phyloP scores from a whole-genome alignment of 495 filamentous ascomycete genomes.

The Peziza echinospora region DNA sequence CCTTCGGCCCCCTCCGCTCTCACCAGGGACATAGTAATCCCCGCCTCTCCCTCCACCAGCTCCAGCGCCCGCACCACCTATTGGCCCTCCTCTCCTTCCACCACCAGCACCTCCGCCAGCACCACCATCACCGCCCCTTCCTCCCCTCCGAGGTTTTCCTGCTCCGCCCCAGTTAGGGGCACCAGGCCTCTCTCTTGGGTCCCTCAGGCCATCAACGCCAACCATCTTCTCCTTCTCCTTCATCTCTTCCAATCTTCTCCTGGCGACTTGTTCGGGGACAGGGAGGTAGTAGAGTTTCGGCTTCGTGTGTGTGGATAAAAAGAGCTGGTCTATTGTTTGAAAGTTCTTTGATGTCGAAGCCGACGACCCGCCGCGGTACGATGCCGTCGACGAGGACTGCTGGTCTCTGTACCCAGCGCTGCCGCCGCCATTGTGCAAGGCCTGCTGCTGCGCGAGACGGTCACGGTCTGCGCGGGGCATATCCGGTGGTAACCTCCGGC shows the following conservation, averaged over 20 bases:
- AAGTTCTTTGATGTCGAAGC: neutral
- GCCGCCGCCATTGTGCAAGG: constrained; percentile 9
- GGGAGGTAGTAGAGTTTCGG: constrained; percentile 49
- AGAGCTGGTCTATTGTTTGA: constrained; percentile 33
- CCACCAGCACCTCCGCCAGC: neutral
- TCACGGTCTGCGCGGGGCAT: constrained; percentile 19
- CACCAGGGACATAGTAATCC: neutral
- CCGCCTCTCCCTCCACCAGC: neutral
- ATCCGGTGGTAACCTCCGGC: constrained; percentile 12
- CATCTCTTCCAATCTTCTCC: constrained; percentile 5
- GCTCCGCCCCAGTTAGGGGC: neutral
- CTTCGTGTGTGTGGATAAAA: constrained; percentile 39
- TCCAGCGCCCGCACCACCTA: neutral
- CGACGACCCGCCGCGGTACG: neutral
- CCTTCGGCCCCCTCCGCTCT: neutral
- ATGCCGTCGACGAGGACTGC: neutral
- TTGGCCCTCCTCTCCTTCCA: neutral
- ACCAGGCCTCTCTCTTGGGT: neutral
- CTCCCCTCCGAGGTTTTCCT: neutral
- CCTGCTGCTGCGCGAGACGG: constrained; percentile 22
- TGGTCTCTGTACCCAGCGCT: constrained; percentile 9
- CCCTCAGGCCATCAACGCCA: neutral
- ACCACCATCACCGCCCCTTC: neutral
- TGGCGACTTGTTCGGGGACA: constrained; percentile 24
- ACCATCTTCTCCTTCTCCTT: neutral